Base-by-base conservation (phyloP, 441 rosid species). In the Pelargonium cotyledonis region DNA sequence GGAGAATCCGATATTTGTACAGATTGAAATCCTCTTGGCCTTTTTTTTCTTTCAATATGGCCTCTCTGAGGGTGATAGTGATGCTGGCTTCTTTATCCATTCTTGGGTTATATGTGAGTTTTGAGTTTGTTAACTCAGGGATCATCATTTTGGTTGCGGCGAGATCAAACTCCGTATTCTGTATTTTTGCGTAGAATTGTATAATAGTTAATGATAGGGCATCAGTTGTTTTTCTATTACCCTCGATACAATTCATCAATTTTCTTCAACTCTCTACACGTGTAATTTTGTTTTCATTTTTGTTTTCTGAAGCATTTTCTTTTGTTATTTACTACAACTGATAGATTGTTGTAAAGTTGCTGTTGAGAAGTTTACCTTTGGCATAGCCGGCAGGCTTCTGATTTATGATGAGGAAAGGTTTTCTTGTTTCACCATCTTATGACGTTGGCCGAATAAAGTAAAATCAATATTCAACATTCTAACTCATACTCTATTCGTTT, bases 21-120 rank as follows among this genome's bases (percentile, higher is more conserved):
- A 78, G 66, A 66, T 66, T 62, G 61, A 38, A 71, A 57, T 69
- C 66, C 64, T 67, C 14, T 6, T 66, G 67, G 73, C 80, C 66
- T 70, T 69, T 9, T 35, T 40, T 70, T 69, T 9, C 26, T 40
- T 70, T 31, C 1, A 38, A 38, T 6, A 38, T 51, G 53, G 71
- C 38, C 21, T 58, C 72, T 68, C 15, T 38, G 63, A 73, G 75
- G 75, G 70, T 46, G 38, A 51, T 46, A 58, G 72, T 31, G 62
- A 21, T 73, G 6, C 68, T 72, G 80, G 82, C 79, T 72, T 69
- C 67, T 61, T 73, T 77, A 74, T 80, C 65, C 83, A 70, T 75
- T 72, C 65, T 65, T 29, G n/a, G 65, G 65, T 70, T 41, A 75
- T 75, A 68, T 31, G 38, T 7, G 11, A 43, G 46, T 43, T 43